Evolutionary conservation across 306 rosid genomes (phyloP), one percentile per base, ranked within the genome.

Genomic region (Citrullus mucosospermus): DNA sequence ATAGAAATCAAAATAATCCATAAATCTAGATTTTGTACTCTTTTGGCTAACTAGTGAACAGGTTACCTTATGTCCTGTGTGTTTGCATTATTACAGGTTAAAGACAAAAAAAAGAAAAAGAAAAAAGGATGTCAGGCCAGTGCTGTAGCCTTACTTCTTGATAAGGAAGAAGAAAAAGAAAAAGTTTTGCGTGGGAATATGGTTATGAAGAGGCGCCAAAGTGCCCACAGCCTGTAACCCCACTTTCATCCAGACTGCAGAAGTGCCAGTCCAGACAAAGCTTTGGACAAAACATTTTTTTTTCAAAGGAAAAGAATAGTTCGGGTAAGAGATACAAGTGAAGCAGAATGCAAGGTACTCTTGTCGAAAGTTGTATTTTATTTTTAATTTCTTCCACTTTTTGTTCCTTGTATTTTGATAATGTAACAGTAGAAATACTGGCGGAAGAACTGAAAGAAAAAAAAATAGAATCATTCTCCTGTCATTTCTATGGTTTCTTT

Each of bases 151-250:
- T 66, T 67, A 51, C 63, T 67, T 34, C 65, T 54, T 53, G 51
- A n/a, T 50, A 60, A 68, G 36, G 16, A 59, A 76, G 80, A 44
- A 77, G 55, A 57, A 60, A 57, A 59, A 38, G 25, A 28, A 66
- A 25, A 70, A n/a, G 48, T 53, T 54, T 39, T 53, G 77, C 5
- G 28, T 51, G 76, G 76, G 81, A 51, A 79, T 79, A 55, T 68
- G 81, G 76, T 39, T 39, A 30, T 55, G 81, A 53, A 79, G 81
- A 79, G 81, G 81, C 81, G 81, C 67, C 77, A 68, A 79, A 79
- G 77, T 66, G 81, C 81, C 81, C 77, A 66, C 77, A 55, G 61
- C 65, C 67, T 56, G 9, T 16, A 62, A 16, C 10, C 78, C 78
- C 78, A 51, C 78, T 53, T 44, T 50, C 61, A 51, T 74, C 46